Evolutionary conservation across 768 basidiomycete species (phyloP).

Genomic region (Mycena kentingensis): DNA sequence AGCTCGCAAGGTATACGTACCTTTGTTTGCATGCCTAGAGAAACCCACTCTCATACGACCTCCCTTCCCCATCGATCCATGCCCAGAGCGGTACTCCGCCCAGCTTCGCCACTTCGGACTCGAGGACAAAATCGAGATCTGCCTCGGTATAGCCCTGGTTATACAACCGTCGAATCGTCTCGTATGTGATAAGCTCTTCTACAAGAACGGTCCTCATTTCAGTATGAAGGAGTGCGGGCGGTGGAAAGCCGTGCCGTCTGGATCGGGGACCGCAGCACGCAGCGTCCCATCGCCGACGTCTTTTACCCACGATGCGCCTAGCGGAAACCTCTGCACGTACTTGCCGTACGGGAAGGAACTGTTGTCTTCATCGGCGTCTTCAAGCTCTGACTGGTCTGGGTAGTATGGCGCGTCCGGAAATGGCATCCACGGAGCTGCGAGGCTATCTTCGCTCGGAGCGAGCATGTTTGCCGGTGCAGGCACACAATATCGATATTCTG

Average conservation of each 20-base stretch:
- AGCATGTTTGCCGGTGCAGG: neutral
- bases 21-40: no score
- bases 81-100: neutral
- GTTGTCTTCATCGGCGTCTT: neutral
- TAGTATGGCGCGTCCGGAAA: no score
- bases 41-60: no score
- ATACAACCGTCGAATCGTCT: neutral
- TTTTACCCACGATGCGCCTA: neutral
- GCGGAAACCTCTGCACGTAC: neutral
- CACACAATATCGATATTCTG: neutral
- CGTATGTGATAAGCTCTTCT: neutral
- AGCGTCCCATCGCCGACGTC: neutral
- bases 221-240: neutral
- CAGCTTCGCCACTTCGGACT: neutral
- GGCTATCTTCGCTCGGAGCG: neutral
- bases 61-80: no score
- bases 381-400: no score
- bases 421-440: neutral
- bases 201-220: no score
- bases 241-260: neutral
- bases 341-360: neutral
- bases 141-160: neutral
- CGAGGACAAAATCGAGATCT: neutral
- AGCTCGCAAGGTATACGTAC: no score
- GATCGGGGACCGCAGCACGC: neutral